Evolutionary conservation across 306 rosid species (phyloP), one percentile per base, ranked within the genome.

Genomic region (Sicyos edulis): DNA sequence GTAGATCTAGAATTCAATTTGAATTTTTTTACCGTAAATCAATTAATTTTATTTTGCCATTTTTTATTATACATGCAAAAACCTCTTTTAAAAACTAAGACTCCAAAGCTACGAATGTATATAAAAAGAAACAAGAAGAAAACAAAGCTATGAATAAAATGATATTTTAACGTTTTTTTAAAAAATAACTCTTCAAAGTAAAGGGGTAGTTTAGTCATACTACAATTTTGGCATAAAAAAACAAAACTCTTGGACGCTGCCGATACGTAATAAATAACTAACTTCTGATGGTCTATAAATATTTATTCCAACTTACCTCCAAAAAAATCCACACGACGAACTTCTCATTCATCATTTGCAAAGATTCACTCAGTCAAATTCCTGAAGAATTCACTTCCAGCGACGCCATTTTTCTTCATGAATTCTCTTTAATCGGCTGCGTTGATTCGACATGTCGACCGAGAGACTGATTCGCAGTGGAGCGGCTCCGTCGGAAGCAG

Each of bases 391-490:
- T 61, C 66, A 78, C 24, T 49, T 69, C 58, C n/a, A 12, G 21
- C 21, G 3, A 24, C 13, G 15, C 8, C 47, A 8, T 8, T 51
- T 51, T 47, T 26, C 34, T 49, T 29, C 21, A 51, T 50, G 73
- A 51, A 49, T 29, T 56, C 54, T 20, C 51, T 66, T 12, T 65
- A 20, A 67, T 13, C 7, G 42, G 47, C 11, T 73, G 2, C 34
- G 16, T 24, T 21, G 64, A 32, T 19, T 45, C 4, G 22, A 1
- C 20, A 91, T 88, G 97, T 86, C 89, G 50, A 74, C 86, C 51
- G 91, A 90, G 74, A 87, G 85, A 75, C 78, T 92, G 71, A 56
- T 92, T 56, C 77, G 71, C 44, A 65, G 15, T 47, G 78, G 64
- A 40, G 65, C n/a, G 15, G 22, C 37, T 13, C 77, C 34, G 60